Conservation (phyloP, 441 rosid species). For the Capsella rubella region DNA sequence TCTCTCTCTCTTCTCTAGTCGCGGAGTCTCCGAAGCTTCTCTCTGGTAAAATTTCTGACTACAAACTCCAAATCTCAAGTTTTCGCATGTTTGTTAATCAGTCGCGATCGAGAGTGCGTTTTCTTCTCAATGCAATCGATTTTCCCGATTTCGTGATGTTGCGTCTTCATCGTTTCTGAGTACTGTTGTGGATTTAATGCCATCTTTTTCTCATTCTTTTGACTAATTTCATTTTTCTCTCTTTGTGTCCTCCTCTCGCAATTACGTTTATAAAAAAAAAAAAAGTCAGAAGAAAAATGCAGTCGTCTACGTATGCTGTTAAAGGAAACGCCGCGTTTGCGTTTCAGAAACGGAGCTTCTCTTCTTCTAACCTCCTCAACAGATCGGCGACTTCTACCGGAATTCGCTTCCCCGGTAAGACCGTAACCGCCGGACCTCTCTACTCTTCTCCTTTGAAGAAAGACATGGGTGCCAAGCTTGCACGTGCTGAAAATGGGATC, state of each 20-base stretch:
- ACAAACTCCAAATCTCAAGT: slow-evolving; percentile 10
- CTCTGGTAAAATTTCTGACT: slow-evolving; percentile 2
- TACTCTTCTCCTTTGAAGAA: slow-evolving; percentile 41
- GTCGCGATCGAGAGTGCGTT: slow-evolving; percentile 33
- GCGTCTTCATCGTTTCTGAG: slow-evolving; percentile 3
- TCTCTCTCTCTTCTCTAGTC: slow-evolving; percentile 33
- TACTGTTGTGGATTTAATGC: slow-evolving; percentile 14
- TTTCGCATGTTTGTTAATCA: slow-evolving; percentile 7
- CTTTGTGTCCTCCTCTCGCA: background rate
- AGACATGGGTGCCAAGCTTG: slow-evolving; percentile 69
- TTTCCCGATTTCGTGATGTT: background rate
- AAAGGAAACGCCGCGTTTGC: slow-evolving; percentile 53
- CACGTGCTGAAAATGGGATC: slow-evolving; percentile 51
- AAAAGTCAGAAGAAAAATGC: slow-evolving; percentile 57
- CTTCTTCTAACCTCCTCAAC: slow-evolving; percentile 37
- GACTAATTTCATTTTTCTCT: slow-evolving; percentile 35
- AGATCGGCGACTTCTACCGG: slow-evolving; percentile 41
- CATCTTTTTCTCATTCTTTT: slow-evolving; percentile 13
- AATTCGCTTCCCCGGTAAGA: slow-evolving; percentile 27
- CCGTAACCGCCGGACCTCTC: slow-evolving; percentile 32
- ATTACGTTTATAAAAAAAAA: slow-evolving; percentile 37
- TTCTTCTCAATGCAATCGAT: slow-evolving; percentile 21
- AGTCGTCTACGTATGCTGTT: slow-evolving; percentile 56
- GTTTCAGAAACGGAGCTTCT: slow-evolving; percentile 44
- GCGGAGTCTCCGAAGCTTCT: slow-evolving; percentile 55